phyloP scores from a whole-genome alignment of 2,329 filamentous ascomycete genomes.

The Trichophyton equinum region DNA sequence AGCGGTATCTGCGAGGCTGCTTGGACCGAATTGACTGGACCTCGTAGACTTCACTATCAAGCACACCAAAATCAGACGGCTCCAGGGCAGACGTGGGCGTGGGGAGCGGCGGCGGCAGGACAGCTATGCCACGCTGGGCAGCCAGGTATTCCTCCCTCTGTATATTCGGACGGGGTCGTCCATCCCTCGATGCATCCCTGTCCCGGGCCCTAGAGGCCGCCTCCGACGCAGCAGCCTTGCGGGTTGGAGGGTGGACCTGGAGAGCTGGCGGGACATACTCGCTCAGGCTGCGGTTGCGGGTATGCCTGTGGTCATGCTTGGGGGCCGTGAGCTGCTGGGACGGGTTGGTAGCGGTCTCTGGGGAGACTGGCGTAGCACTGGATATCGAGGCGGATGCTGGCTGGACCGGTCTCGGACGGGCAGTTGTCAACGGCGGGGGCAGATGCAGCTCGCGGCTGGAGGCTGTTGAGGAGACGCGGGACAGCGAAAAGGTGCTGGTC shows the following conservation, averaged over 20 bases:
- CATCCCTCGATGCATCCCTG: slow-evolving; percentile 24
- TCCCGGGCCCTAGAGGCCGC: slow-evolving; percentile 28
- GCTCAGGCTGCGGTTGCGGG: slow-evolving; percentile 71
- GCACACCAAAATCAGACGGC: slow-evolving; percentile 23
- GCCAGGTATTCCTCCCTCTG: slow-evolving; percentile 74
- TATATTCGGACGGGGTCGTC: slow-evolving; percentile 31
- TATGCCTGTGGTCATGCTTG: slow-evolving; percentile 34
- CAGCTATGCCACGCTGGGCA: slow-evolving; percentile 59
- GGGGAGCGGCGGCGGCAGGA: slow-evolving; percentile 49
- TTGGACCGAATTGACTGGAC: slow-evolving; percentile 53
- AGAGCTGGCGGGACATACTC: slow-evolving; percentile 70
- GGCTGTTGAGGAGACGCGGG: slow-evolving; percentile 30
- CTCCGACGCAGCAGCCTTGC: slow-evolving; percentile 61
- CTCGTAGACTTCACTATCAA: slow-evolving; percentile 44
- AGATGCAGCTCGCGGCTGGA: slow-evolving; percentile 24
- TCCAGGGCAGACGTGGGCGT: slow-evolving; percentile 70
- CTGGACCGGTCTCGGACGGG: slow-evolving; percentile 21
- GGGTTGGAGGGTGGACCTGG: slow-evolving; percentile 47
- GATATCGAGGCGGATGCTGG: slow-evolving; percentile 15
- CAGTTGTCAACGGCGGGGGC: neutral
- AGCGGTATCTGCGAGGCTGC: slow-evolving; percentile 66
- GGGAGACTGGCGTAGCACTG: neutral
- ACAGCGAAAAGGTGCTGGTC: slow-evolving; percentile 45
- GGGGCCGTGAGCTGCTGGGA: neutral
- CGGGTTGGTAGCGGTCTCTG: neutral